Evolutionary conservation across 2,329 filamentous ascomycete species (phyloP), one percentile per base, ranked within the genome.

Genomic region (Fusarium sp.): DNA sequence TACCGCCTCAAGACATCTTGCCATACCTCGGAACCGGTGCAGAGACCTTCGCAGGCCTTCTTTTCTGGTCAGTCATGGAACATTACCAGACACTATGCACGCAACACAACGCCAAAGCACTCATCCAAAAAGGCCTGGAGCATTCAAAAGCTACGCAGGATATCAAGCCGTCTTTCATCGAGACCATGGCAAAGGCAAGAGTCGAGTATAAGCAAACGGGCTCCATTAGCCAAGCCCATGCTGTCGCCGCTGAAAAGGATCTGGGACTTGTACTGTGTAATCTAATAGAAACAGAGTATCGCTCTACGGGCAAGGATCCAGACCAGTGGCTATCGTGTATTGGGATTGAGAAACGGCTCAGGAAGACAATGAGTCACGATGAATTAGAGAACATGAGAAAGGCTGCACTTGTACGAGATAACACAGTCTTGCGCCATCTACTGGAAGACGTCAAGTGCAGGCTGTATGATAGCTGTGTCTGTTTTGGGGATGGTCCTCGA

Each of bases 51-150:
- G 55, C 55, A 0, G 66, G 66, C 0, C 41, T 63, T 54, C 31
- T 69, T 1, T 69, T 69, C 11, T 69, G 66, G 66, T 69, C 66
- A 1, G 64, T 69, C 3, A 69, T 69, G 66, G 55, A 69, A 0
- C 66, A 69, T 12, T 48, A 49, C 1, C 66, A 69, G 22, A 49
- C 41, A 5, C 15, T 38, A 5, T 69, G 66, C 9, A 22, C n/a
- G 0, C 41, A 12, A 2, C 60, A 63, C 13, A 24, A 28, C 8
- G 18, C 58, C 15, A 24, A 69, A 6, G 2, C 12, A 1, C 6
- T 26, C 12, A 39, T 61, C 6, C 42, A 52, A 10, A 22, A 18
- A 4, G 42, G 66, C 2, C 47, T 69, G 0, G 24, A 24, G 8
- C 66, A 69, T 20, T 69, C 55, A 8, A 38, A 52, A 15, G 47